Evolutionary conservation across 352 stramenopile genomes (phyloP), one percentile per base, ranked within the genome.

Genomic region (Hyaloperonospora brassicae): DNA sequence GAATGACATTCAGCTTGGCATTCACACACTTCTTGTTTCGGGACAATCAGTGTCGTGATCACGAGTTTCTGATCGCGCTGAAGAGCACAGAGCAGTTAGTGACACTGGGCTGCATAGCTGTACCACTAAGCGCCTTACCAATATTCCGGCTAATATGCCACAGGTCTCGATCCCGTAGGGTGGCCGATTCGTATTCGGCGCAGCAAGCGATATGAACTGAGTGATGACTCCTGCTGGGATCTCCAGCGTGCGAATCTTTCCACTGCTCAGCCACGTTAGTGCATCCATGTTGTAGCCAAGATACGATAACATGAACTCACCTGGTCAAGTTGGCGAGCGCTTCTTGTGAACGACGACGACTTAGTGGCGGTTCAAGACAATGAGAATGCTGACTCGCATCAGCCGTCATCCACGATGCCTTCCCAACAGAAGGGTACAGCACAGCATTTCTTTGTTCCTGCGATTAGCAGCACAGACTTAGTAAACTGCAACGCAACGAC

Each of bases 141-240:
- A 50, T 41, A 85, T 71, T 10, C 82, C 87, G 13, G 84, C 82
- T 35, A 96, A 68, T 43, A 96, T 95, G 11, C 87, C 87, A 59
- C 87, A 96, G 3, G 87, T 95, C 59, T 96, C 87, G 41, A 96
- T 92, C 10, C 87, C 87, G 42, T 95, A 77, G 17, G 82, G 84
- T 23, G 56, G 65, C 44, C 58, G 58, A 25, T 77, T 77, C 5
- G 84, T 95, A 59, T 96, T 95, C 11, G 78, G 70, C 6, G 76
- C 70, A n/a, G 85, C 83, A 39, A 96, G 71, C 10, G 70, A 52
- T 10, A 79, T 89, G 48, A 96, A 96, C 57, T 90, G 64, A 14
- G 62, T 60, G 8, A 93, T 83, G 24, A 96, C 67, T 5, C 56
- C 70, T 22, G 69, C 75, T 14, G 86, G 84, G 25, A 96, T 86